Conservation (phyloP, 2,329 filamentous ascomycete genomes). For the Cordyceps militaris region DNA sequence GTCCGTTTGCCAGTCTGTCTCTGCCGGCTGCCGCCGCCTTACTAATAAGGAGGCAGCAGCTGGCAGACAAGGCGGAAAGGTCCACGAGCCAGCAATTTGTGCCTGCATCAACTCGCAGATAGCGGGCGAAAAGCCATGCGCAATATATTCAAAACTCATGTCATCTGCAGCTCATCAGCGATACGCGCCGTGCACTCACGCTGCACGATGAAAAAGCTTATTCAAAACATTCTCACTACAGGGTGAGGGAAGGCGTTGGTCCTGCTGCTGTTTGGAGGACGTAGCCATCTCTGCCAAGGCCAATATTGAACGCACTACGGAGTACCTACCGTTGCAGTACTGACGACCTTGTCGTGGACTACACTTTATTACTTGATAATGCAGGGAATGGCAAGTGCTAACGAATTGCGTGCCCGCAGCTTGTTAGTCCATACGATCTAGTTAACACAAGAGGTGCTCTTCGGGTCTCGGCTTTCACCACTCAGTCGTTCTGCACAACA, state of each 20-base stretch:
- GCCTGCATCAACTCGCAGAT: not conserved
- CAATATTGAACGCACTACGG: not conserved
- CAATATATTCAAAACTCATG: constrained; percentile 2
- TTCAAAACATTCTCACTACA: not conserved
- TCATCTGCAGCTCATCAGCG: constrained; percentile 1
- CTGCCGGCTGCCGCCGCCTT: not conserved
- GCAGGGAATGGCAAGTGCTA: no score
- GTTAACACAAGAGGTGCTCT: not conserved
- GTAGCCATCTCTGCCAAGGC: not conserved
- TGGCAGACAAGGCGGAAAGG: not conserved
- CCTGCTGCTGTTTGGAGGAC: not conserved
- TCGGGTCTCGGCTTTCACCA: not conserved
- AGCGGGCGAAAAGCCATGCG: not conserved
- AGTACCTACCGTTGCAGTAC: no score
- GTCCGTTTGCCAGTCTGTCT: not conserved
- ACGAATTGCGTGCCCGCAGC: not conserved
- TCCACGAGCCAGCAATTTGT: not conserved
- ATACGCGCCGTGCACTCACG: not conserved
- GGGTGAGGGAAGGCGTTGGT: not conserved
- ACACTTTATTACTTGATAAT: no score
- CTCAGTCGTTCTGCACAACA: not conserved
- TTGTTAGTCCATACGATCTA: not conserved
- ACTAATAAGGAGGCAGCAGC: not conserved
- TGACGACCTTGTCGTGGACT: no score
- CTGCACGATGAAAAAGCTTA: not conserved